Base-by-base conservation (phyloP, 768 basidiomycete genomes). In the Boletus bicolor region DNA sequence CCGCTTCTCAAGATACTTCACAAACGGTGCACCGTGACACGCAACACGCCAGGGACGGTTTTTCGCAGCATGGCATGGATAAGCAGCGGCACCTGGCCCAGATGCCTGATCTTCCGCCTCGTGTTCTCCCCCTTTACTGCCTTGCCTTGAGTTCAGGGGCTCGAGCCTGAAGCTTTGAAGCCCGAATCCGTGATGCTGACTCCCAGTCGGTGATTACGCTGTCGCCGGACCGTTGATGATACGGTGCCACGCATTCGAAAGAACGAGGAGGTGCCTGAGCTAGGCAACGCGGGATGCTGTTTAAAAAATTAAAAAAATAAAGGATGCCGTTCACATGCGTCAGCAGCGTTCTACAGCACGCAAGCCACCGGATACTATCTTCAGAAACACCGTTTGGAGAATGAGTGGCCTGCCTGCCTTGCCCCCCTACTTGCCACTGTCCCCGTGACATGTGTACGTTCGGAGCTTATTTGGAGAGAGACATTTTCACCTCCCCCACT, bases 121-220 rank as follows among this genome's bases (percentile, higher is more conserved):
- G 51, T 59, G 50, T 53, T 26, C 9, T 19, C 7, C 8, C 44
- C 19, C 39, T n/a, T 26, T 51, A 11, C 49, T 17, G 9, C 35
- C 39, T 5, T 37, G 44, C 24, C 49, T 41, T 21, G 26, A 10
- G 21, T 32, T 17, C 17, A 21, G 17, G 37, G 26, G 36, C 39
- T 21, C 32, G 30, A 17, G 21, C 15, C 50, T 21, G 14, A 49
- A 17, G 34, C 24, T 10, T 43, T 21, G 14, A 49, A 17, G 34
- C 24, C 17, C 21, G 34, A 30, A 41, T 35, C 41, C 44, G 21
- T 56, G 44, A 49, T 35, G 7, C n/a, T n/a, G 36, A 15, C 19
- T 21, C 26, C 11, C 11, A n/a, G 49, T 57, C 62, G 68, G 62
- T 59, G 68, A 62, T 67, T 54, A 43, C 65, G 57, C 62, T 35